Evolutionary conservation across 2,329 filamentous ascomycete species (phyloP).

Genomic region (Diaporthe sp.): DNA sequence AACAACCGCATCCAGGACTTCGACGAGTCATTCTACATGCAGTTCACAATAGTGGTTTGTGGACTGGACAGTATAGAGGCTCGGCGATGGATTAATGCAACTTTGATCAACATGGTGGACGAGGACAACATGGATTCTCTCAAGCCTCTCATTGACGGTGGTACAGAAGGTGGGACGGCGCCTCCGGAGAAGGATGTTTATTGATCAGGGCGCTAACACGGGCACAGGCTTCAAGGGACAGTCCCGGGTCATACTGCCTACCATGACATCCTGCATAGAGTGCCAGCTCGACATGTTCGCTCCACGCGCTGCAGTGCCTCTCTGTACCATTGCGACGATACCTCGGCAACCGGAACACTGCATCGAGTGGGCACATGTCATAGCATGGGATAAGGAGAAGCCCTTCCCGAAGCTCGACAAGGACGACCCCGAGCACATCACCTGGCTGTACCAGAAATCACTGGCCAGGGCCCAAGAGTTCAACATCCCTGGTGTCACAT

Average conservation of each 20-base stretch:
- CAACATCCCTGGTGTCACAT: slow-evolving; percentile 92
- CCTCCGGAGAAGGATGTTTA: not conserved
- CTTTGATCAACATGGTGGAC: slow-evolving; percentile 91
- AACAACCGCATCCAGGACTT: slow-evolving; percentile 98
- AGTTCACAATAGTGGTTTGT: slow-evolving; percentile 94
- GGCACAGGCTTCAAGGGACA: slow-evolving; percentile 91
- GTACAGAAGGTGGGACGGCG: slow-evolving; percentile 79
- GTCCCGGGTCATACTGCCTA: slow-evolving; percentile 90
- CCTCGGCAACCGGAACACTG: slow-evolving; percentile 98
- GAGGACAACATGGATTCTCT: slow-evolving; percentile 84
- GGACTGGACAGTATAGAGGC: slow-evolving; percentile 98
- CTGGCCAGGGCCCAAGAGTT: slow-evolving; percentile 87
- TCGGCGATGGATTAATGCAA: slow-evolving; percentile 98
- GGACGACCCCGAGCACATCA: slow-evolving; percentile 96
- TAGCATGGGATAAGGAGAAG: slow-evolving; percentile 92
- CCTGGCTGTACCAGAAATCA: slow-evolving; percentile 94
- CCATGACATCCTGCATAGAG: slow-evolving; percentile 95
- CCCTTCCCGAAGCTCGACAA: slow-evolving; percentile 91
- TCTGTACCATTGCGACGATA: slow-evolving; percentile 96
- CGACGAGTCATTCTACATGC: slow-evolving; percentile 95
- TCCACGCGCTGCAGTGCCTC: slow-evolving; percentile 93
- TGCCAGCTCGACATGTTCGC: slow-evolving; percentile 99
- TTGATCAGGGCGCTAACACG: slow-evolving; percentile 25
- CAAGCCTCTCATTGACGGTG: slow-evolving; percentile 96
- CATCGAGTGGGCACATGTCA: slow-evolving; percentile 98